A percentile compares a stretch with the other conserved stretches of the same genome.
phyloP scores from a whole-genome alignment of 495 filamentous ascomycete genomes.

The Pseudoneurospora amorphoporcata region DNA sequence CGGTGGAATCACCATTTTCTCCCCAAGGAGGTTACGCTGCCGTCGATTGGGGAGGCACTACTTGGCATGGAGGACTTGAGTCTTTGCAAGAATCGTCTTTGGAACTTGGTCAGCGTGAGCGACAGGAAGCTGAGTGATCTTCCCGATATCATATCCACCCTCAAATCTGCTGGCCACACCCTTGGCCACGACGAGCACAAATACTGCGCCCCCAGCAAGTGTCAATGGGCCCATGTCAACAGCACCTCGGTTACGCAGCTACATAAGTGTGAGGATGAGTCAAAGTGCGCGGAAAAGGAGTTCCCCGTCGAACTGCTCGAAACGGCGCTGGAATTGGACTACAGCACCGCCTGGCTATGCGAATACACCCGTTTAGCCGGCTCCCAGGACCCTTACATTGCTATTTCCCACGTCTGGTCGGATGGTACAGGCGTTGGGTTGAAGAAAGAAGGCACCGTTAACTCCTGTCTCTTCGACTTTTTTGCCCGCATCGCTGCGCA shows the following conservation, averaged over 20 bases:
- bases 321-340: not conserved
- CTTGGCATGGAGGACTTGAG: not conserved
- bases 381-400: constrained; percentile 2
- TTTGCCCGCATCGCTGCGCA: constrained; percentile 4
- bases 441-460: constrained; percentile 4
- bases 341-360: not conserved
- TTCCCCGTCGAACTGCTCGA: constrained; percentile 1
- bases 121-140: not conserved
- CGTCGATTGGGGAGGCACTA: not conserved
- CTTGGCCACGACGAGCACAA: not conserved
- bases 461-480: constrained; percentile 9
- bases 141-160: not conserved
- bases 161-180: not conserved
- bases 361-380: not conserved
- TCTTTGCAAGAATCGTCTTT: not conserved
- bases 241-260: not conserved
- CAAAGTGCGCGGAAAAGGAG: not conserved
- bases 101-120: constrained; percentile 1
- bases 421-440: constrained; percentile 13
- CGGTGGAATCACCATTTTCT: not conserved
- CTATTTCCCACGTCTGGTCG: constrained; percentile 17
- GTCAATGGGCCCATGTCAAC: not conserved
- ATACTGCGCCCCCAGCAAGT: not conserved
- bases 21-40: not conserved
- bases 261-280: not conserved